Base-by-base conservation (phyloP, 2,329 filamentous ascomycete genomes). In the Talaromyces atroroseus region DNA sequence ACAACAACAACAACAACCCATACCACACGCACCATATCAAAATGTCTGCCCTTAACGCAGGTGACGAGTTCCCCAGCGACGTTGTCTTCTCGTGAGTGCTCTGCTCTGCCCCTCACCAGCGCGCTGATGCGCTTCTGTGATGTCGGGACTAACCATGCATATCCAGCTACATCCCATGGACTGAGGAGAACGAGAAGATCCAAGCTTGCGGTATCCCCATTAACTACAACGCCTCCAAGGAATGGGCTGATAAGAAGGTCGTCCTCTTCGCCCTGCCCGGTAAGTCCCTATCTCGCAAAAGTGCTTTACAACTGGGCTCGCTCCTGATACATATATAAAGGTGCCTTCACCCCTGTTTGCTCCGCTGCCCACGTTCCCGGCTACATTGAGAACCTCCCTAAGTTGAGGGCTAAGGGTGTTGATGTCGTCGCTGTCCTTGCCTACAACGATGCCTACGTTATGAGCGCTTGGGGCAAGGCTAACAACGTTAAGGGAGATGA, bases 391-490 rank as follows among this genome's bases (percentile, higher is more conserved):
- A 86, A 89, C 71, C 76, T 86, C 64, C 78, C 82, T 53, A 79
- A 86, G 68, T 80, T 95, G 74, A 86, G 85, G 77, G 77, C 78
- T 69, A 92, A 92, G 81, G 90, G 89, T 66, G 88, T 95, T 63
- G 90, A 95, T 74, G 74, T 87, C 61, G 83, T 95, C 66, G 82
- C 90, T 63, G 84, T 94, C 68, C 86, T 95, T 68, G 88, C 90
- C 59, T 87, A 79, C 79, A 95, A 95, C 76, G 91, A 95, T 75
- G 79, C 86, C 62, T 95, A 81, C 70, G 90, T 95, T 73, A 92
- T 92, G 89, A 86, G 84, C 66, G 90, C 88, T 54, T 94, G 89
- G 89, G 87, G 85, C 76, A 95, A 95, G 82, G 90, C 90, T 68
- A 92, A 95, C 76, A 80, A 81, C 53, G 80, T 92, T 68, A 86